Percentiles rank a stretch among this genome's conserved stretches.
These are phyloP conservation scores for Drosera spatulata DNA, from an alignment of 179 eudicot species.

Conservation along the genomic window DNA sequence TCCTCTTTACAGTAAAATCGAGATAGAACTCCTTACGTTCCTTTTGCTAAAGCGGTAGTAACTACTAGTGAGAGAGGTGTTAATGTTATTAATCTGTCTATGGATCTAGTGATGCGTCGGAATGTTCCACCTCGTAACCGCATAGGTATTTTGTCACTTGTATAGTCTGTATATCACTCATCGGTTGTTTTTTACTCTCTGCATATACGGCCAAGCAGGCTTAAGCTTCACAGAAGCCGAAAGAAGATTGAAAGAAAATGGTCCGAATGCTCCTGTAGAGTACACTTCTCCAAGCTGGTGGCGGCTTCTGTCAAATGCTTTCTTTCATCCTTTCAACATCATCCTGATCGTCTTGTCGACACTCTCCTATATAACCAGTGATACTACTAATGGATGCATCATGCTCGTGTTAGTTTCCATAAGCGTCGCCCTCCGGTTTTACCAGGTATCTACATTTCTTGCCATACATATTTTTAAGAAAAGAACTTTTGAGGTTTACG, in stretches of 20 bases:
- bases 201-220: slow-evolving; percentile 11
- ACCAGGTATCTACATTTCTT: slow-evolving; percentile 22
- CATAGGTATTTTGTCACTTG: too few species aligned
- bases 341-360: slow-evolving; percentile 34
- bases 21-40: too few species aligned
- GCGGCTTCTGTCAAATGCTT: slow-evolving; percentile 45
- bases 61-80: too few species aligned
- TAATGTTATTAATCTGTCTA: too few species aligned
- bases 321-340: slow-evolving; percentile 46
- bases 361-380: slow-evolving; percentile 28
- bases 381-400: slow-evolving; percentile 39
- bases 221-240: slow-evolving; percentile 48
- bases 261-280: slow-evolving; percentile 39
- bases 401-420: slow-evolving; percentile 39
- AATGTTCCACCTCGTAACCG: too few species aligned
- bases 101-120: too few species aligned
- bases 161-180: too few species aligned
- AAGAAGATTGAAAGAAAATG: slow-evolving; percentile 29
- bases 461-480: too few species aligned
- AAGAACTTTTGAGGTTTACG: too few species aligned
- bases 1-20: too few species aligned
- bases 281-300: slow-evolving; percentile 39
- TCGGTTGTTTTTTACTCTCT: too few species aligned
- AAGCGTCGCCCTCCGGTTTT: slow-evolving; percentile 46
- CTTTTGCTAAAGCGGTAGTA: too few species aligned